Base-by-base conservation (phyloP, 2,329 filamentous ascomycete genomes). In the Aspergillus sp. region DNA sequence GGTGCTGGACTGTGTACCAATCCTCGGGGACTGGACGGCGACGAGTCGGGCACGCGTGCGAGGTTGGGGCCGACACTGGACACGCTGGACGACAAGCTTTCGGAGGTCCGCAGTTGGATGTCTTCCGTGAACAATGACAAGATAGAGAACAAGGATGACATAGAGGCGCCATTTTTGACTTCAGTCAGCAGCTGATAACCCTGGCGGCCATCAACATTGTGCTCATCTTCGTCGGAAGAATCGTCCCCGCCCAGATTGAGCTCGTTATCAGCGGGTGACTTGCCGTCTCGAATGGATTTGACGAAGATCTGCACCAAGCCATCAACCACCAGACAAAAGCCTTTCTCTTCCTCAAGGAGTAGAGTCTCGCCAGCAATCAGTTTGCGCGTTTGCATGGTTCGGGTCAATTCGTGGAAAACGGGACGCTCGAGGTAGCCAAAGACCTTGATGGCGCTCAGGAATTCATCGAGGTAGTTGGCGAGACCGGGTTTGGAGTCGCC, bases 91-190 rank as follows among this genome's bases (percentile, higher is more conserved):
- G 69, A 68, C 11, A 67, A 71, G n/a, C 87, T 85, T 41, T 81
- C 79, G 1, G 87, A 83, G 57, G 87, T 80, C 19, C 86, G 84
- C 31, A 99, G 77, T 59, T 89, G 88, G 49, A 99, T 86, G 64
- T 97, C 92, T 70, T 99, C 94, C 3, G 94, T 99, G 67, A 99
- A 99, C 0, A 99, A 78, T 2, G 93, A 96, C 73, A 99, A 85
- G 60, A 99, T 96, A 1, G 94, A 97, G 71, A 99, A 99, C 2
- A 99, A 75, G 0, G 94, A 99, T 4, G 94, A 99, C 93, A 99
- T 97, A 1, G 95, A 93, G 1, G 94, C 92, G 13, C 94, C 94
- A 64, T 99, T 99, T 65, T 94, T 95, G 49, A 99, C 93, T 72
- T 99, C 95, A 0, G 94, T 99, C 49, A 99, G 79, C 36, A 99